Conservation (phyloP, 352 stramenopile species). For the Globisporangium uncinulatum region DNA sequence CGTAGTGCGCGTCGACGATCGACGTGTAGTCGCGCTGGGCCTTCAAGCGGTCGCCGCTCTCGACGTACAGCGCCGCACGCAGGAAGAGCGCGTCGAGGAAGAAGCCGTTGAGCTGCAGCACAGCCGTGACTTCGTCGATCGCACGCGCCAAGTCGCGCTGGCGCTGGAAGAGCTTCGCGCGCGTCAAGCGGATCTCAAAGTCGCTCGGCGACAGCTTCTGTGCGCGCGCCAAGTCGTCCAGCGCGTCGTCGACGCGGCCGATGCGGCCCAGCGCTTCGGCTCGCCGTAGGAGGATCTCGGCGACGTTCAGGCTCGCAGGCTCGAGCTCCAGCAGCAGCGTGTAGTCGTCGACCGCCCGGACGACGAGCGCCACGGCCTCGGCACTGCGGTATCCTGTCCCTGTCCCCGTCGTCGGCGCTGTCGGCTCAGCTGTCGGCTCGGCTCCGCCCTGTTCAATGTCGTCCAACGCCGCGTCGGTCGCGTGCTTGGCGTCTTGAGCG, state of each 20-base stretch:
- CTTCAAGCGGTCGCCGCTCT: conserved; percentile 26
- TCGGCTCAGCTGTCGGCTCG: conserved; percentile 2
- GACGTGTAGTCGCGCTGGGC: conserved; percentile 58
- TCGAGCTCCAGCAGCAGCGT: conserved; percentile 40
- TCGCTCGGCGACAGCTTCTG: conserved; percentile 41
- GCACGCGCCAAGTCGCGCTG: conserved; percentile 30
- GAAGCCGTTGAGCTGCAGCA: conserved; percentile 59
- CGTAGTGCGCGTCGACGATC: conserved; percentile 66
- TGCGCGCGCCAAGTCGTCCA: conserved; percentile 44
- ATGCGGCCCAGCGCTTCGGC: conserved; percentile 43
- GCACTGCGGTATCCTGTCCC: conserved; percentile 28
- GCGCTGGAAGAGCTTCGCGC: conserved; percentile 44
- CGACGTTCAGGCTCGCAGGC: conserved; percentile 18
- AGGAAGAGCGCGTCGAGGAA: conserved; percentile 72
- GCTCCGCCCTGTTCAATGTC: conserved; percentile 39
- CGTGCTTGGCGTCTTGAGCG: conserved; percentile 37
- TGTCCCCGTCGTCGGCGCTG: conserved; percentile 6
- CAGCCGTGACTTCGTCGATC: conserved; percentile 46
- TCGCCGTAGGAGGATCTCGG: conserved; percentile 36
- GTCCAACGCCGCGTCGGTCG: conserved; percentile 39
- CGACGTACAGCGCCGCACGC: conserved; percentile 45
- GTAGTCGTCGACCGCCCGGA: conserved; percentile 62
- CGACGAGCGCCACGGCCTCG: conserved; percentile 28
- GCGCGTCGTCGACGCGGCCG: conserved; percentile 44
- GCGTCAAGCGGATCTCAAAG: conserved; percentile 55